A percentile compares a stretch with the other conserved stretches of the same genome.
Evolutionary conservation across 257 asterid genomes (phyloP).

Genomic region (Solanum piurae): DNA sequence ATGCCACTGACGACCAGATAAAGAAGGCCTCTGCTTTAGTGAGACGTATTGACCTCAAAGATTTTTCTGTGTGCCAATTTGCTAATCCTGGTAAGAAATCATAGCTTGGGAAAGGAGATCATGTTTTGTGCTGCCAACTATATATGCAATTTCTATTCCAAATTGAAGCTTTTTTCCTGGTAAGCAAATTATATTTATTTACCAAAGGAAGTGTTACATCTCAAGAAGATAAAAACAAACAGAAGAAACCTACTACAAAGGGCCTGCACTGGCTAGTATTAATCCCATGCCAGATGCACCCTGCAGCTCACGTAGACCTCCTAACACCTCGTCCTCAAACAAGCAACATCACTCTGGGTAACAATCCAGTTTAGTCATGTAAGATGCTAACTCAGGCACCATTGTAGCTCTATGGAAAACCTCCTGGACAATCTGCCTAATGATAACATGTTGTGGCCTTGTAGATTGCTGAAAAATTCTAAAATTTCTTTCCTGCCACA

Average conservation of each 20-base stretch:
- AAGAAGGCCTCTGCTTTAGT: constrained; percentile 56
- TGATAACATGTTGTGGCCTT: not conserved
- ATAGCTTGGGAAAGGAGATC: not conserved
- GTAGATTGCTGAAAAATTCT: not conserved
- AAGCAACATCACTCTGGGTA: not conserved
- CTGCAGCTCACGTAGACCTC: not conserved
- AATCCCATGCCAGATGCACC: not conserved
- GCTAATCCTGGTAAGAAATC: constrained; percentile 65
- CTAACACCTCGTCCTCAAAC: not conserved
- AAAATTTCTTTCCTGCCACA: not conserved
- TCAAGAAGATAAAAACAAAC: not conserved
- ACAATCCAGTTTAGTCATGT: not conserved
- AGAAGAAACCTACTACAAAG: not conserved
- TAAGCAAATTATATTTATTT: too few relatives aligned
- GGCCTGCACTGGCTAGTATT: not conserved
- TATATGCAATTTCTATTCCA: not conserved
- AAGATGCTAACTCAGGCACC: not conserved
- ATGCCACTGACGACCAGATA: constrained; percentile 78
- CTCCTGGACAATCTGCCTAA: not conserved
- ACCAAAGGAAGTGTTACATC: not conserved
- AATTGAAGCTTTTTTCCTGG: not conserved
- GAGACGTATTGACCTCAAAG: constrained; percentile 70
- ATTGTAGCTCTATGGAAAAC: not conserved
- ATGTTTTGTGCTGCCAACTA: not conserved
- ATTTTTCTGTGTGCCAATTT: constrained; percentile 93